Base-by-base conservation (phyloP, 1,139 yeast species). In the Waltiozyma sp. region DNA sequence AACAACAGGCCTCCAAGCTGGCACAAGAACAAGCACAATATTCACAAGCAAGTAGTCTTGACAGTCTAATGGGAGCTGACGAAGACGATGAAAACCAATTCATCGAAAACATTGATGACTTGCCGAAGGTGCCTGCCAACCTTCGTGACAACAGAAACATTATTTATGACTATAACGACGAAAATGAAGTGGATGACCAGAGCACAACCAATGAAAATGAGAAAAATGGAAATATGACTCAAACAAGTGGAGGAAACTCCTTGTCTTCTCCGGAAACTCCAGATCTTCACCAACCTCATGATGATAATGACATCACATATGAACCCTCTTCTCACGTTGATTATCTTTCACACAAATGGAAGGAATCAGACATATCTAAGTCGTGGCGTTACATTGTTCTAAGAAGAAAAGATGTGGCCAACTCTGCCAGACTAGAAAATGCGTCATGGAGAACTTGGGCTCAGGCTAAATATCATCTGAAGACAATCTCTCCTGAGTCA, bases 331-430 rank as follows among this genome's bases (percentile, higher is more conserved):
- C 81, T 42, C 96, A 89, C 58, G 98, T 91, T 15, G 98, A 91
- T 65, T 91, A 91, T 61, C 70, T 91, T 39, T 85, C 96, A 5
- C 96, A 91, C 59, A 75, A 91, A 59, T 91, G 98, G 98, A 87
- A 87, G 55, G 97, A 89, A 51, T 69, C 80, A 5, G 98, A 91
- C 60, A 86, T 91, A 37, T 84, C 95, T 14, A 85, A 85, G 52
- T 86, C 95, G 35, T 91, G 98, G 98, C 72, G 96, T 50, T 91
- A 91, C 60, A 84, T 91, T 48, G 89, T 87, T 40, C 67, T 79
- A 49, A 80, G 85, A 54, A 75, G 95, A 43, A 83, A 84, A 50
- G 83, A 78, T 54, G 78, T 80, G 23, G 86, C 87, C 18, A 77
- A 77, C 55, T 63, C 69, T 19, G 65, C 82, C 3, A 68, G 93